Evolutionary conservation across 2,329 filamentous ascomycete species (phyloP), one percentile per base, ranked within the genome.

Genomic region (Paecilomyces sp.): DNA sequence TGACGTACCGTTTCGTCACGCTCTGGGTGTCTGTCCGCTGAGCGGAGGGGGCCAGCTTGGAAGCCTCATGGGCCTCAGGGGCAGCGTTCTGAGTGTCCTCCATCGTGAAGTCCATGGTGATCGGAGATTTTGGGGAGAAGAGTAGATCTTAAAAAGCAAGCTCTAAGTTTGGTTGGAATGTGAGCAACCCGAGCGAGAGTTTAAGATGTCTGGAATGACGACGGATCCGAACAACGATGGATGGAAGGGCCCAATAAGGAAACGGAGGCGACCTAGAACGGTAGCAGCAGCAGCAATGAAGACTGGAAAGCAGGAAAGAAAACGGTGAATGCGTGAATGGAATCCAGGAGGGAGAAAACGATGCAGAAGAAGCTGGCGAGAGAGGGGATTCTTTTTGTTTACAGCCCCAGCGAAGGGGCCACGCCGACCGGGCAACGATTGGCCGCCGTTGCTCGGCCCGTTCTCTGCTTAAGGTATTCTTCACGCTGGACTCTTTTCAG

Each of bases 1-100:
- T 55, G 55, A 71, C 77, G 57, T 77, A 92, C 89, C 89, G 85
- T 79, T 92, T 92, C 62, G 87, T 88, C 58, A 91, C 89, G 74
- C 87, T 90, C 71, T 89, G 87, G 41, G 85, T 83, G 73, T 91
- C 88, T 55, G 82, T 80, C 31, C 81, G 86, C 65, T 83, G 81
- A 57, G 81, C 74, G 54, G 79, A 78, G 63, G 80, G 78, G 60
- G 68, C 73, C 62, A 88, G 79, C 78, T 90, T 89, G 61, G 83
- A 80, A 60, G 84, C 81, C 69, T 86, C 82, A 60, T 82, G 77
- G 66, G 80, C 82, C 67, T 86, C 85, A 31, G 86, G 85, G 25
- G 84, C 84, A 58, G 87, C 80, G 76, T 88, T 90, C 74, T 91
- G 88, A 58, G 79, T 83, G 67, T 90, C 82, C 67, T 85, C 84